Base-by-base conservation (phyloP, 805 yeast species). In the Aciculoconidium aculeatum region DNA sequence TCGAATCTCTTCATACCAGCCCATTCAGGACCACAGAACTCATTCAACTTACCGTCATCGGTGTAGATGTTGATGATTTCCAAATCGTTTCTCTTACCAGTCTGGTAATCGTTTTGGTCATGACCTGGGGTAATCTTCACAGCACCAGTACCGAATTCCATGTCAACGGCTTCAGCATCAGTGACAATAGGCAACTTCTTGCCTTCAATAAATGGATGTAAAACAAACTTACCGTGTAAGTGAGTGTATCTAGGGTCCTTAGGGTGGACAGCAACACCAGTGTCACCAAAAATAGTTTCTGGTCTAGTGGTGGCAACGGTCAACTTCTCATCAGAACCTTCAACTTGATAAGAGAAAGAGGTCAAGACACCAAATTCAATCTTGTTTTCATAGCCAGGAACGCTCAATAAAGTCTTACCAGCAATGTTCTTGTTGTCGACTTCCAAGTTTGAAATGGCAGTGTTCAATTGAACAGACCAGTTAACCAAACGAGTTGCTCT, bases 61-160 rank as follows among this genome's bases (percentile, higher is more conserved):
- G 95, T 90, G 46, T 83, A 67, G 42, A 92, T 87, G 62, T 86
- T 88, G 62, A 92, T 72, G 50, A 86, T 75, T 55, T 86, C 95
- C 49, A 92, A 71, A 51, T 75, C 67, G 59, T 86, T 84, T 67
- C 98, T 87, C 67, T 84, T 88, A 67, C 98, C 98, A 31, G 96
- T 86, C 53, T 69, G 72, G 72, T 85, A 87, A 85, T 92, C 98
- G 72, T 92, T 92, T 49, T 78, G 82, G 64, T 92, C 98, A 61
- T 92, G 98, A 24, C 95, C 96, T 36, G 98, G 98, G 9, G 98
- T 92, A 55, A 92, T 92, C 65, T 92, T 92, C 39, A 92, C 98
- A 27, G 98, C 98, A 80, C 98, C 98, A 39, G 98, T 92, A 72
- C 98, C 98, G 46, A 92, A 92, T 58, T 84, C 95, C 97, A 92